These are phyloP conservation scores for Glebionis coronaria DNA, from an alignment of 129 eudicot genomes.

Conservation along the genomic window DNA sequence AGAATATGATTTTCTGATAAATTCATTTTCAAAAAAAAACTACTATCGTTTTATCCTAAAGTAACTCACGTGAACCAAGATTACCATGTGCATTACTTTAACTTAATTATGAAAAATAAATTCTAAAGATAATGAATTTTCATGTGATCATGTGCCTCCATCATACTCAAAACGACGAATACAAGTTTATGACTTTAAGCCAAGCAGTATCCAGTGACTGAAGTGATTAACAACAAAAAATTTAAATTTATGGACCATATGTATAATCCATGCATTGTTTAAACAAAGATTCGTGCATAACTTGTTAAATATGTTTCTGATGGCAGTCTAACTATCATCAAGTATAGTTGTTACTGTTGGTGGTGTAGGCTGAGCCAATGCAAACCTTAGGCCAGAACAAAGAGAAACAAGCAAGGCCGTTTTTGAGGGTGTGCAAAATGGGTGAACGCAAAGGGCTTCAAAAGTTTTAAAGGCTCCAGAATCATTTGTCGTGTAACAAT, in stretches of 20 bases:
- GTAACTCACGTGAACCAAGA: conserved; percentile 35
- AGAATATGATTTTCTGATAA: neutral
- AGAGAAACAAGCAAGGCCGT: too few species aligned
- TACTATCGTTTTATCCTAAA: conserved; percentile 11
- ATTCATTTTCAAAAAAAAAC: neutral
- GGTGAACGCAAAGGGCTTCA: too few species aligned
- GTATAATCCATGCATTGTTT: neutral
- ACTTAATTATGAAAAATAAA: conserved; percentile 2
- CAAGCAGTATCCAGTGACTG: conserved; percentile 24
- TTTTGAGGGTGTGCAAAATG: too few species aligned
- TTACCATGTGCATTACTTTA: conserved; percentile 34
- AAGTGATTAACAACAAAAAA: neutral
- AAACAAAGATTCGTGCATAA: too few species aligned
- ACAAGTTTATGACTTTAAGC: conserved; percentile 13
- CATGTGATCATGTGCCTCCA: conserved; percentile 42
- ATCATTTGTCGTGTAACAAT: too few species aligned
- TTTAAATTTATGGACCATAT: neutral
- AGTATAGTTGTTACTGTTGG: too few species aligned
- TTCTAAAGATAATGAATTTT: conserved; percentile 11
- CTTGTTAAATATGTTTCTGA: too few species aligned
- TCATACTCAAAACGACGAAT: conserved; percentile 30
- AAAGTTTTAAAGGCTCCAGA: too few species aligned
- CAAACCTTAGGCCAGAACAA: too few species aligned
- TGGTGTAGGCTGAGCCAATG: too few species aligned
- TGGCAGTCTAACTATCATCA: too few species aligned